Base-by-base conservation (phyloP, 1,284 basidiomycete genomes). In the Apiotrichum brassicae region DNA sequence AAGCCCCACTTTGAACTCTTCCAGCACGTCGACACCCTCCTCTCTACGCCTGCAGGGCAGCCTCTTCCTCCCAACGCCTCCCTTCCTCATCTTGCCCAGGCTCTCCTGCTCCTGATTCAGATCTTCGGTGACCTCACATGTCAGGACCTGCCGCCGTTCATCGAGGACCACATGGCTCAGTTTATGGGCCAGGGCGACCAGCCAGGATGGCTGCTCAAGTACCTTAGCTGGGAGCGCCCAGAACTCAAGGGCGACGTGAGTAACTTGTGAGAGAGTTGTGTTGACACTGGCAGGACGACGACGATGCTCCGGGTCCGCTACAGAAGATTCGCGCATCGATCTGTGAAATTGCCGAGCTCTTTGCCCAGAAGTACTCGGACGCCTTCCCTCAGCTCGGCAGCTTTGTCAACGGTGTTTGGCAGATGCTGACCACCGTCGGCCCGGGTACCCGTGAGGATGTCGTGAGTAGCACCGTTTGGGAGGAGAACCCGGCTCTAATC, bases 101-200 rank as follows among this genome's bases (percentile, higher is more conserved):
- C 81, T 0, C 83, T 92, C 76, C 79, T 85, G 13, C 77, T 88
- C 6, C 78, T 95, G 5, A 78, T 89, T 16, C 88, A 94, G 45
- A 81, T 97, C 26, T 98, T 86, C 75, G 86, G 94, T 64, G 95
- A 98, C 71, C 82, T 98, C 51, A 90, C 87, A 1, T 89, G 87
- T 58, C 95, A 98, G 61, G 94, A 99, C 72, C 76, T 98, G 20
- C 93, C 94, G 6, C 92, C 92, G 9, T 85, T 84, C 57, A 85
- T 99, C 62, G 94, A 99, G 67, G 94, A 98, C 66, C 78, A 84
- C 37, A 82, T 95, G 56, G 75, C 79, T 9, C 80, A 85, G 53
- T 93, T 92, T 68, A 93, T 93, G 70, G 82, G 78, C 2, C 77
- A 82, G 18, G 58, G 51, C 2, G 62, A 59, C n/a, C 58, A 63